Evolutionary conservation across 805 yeast species (phyloP), one percentile per base, ranked within the genome.

Genomic region (Starmerella powellii): DNA sequence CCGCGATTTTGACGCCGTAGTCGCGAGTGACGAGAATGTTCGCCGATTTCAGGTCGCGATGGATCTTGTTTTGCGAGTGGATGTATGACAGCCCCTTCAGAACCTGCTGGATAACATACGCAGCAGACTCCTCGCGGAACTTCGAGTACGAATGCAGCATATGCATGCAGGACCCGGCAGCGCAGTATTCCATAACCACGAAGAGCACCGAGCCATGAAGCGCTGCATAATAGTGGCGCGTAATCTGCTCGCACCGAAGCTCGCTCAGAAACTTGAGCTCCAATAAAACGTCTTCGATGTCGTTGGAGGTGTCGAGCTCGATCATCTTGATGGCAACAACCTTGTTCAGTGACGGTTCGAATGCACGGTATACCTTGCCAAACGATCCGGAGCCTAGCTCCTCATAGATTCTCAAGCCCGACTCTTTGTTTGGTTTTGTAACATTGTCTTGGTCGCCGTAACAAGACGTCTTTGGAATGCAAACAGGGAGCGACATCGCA

Each of bases 171-270:
- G 95, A 83, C 0, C 96, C 95, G 23, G 93, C 96, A 11, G 88
- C 95, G 61, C 97, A 91, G 56, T 73, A 85, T 59, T 88, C 98
- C 95, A 91, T 84, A 4, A 79, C 79, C 37, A 88, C 82, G 80
- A 86, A 87, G 74, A 91, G 74, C 5, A 74, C 69, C 33, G 75
- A 74, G 34, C 76, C 84, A 34, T 68, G 65, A 4, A 80, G 59
- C 54, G 75, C 73, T 1, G 95, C 76, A 37, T 76, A 77, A 53
- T 64, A 68, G 56, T 77, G 76, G 32, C 69, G 67, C 2, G 91
- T 84, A 40, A 91, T 75, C 53, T 72, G 73, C 1, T 72, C 73
- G n/a, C 80, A 74, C 37, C 67, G 67, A 44, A 87, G 61, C 38
- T 75, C 75, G 17, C 82, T 73, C 20, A 91, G 63, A 48, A 87